Evolutionary conservation across 805 yeast genomes (phyloP), one percentile per base, ranked within the genome.

Genomic region (Candida anglica): DNA sequence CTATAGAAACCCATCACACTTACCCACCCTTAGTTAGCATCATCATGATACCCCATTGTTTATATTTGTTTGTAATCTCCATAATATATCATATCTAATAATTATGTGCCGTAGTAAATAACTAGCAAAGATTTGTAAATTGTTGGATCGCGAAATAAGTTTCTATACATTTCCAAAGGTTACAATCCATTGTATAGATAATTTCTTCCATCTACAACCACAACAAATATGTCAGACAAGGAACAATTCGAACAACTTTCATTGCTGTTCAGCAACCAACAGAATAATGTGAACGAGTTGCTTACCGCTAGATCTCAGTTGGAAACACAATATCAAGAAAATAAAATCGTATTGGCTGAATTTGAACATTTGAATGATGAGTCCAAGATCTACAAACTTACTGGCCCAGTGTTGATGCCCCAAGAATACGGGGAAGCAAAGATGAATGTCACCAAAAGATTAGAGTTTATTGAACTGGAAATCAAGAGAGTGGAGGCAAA

Each of bases 301-400:
- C 70, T 88, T 23, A 65, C 75, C 4, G 77, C 87, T 9, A 79
- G 98, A 50, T 95, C 91, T 45, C 77, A 81, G 52, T 72, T 93
- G 29, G 99, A 93, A 53, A 86, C 97, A 1, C 99, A 93, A 61
- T 76, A 69, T 47, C 98, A 93, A 59, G 99, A 93, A 58, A 89
- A 89, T 58, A 79, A 79, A 48, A 89, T 93, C 32, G 98, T 93
- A 11, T 71, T 79, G 44, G 80, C 75, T 37, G 98, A 93, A 60
- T 85, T 93, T 48, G 75, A 73, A 19, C 39, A 46, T 28, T 63
- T 85, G 37, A 73, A 75, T 36, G 84, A 77, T 22, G 83, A 77
- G 24, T 71, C 94, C 11, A 85, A 84, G 47, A 79, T 93, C 17
- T 93, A 77, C 64, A 93, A 93, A 60, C 71, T 89, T 43, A 84